Conservation (phyloP, 2,329 filamentous ascomycete species). For the Ophiosphaerella narmari region DNA sequence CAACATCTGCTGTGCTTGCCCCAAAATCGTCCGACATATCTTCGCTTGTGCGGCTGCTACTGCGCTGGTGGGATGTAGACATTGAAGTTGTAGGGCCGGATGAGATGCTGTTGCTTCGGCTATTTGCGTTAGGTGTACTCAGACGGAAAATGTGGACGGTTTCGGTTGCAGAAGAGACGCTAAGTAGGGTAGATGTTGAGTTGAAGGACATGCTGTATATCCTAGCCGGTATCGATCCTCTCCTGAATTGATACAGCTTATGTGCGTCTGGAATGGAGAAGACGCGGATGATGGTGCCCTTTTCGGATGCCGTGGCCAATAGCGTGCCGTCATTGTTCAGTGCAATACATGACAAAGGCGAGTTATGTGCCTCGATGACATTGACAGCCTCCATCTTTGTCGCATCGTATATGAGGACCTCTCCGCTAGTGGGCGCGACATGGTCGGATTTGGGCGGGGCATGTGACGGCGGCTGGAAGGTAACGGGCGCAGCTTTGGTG, state of each 20-base stretch:
- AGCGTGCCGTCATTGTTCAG: slow-evolving; percentile 91
- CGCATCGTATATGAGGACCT: slow-evolving; percentile 91
- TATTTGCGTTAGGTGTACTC: slow-evolving; percentile 32
- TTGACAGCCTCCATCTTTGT: slow-evolving; percentile 89
- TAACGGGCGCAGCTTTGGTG: slow-evolving; percentile 59
- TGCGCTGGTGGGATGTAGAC: slow-evolving; percentile 45
- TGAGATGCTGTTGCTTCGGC: slow-evolving; percentile 41
- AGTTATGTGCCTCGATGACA: slow-evolving; percentile 91
- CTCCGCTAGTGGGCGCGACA: slow-evolving; percentile 82
- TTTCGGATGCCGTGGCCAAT: slow-evolving; percentile 93
- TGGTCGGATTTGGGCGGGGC: slow-evolving; percentile 78
- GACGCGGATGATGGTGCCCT: slow-evolving; percentile 94
- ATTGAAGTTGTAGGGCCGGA: slow-evolving; percentile 26
- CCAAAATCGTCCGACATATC: slow-evolving; percentile 50
- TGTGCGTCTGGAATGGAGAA: slow-evolving; percentile 89
- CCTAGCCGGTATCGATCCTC: slow-evolving; percentile 91
- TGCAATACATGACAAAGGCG: slow-evolving; percentile 86
- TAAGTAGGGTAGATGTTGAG: slow-evolving; percentile 86
- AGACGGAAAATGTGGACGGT: slow-evolving; percentile 97
- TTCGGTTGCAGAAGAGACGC: slow-evolving; percentile 93
- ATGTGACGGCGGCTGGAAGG: slow-evolving; percentile 70
- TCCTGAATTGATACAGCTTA: slow-evolving; percentile 94
- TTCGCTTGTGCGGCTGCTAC: slow-evolving; percentile 49
- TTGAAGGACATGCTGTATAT: slow-evolving; percentile 99
- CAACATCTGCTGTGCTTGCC: slow-evolving; percentile 37